Percentiles rank a stretch among this genome's conserved stretches.
Conservation (phyloP, 345 rosid genomes). For the Rubroshorea leprosula region DNA sequence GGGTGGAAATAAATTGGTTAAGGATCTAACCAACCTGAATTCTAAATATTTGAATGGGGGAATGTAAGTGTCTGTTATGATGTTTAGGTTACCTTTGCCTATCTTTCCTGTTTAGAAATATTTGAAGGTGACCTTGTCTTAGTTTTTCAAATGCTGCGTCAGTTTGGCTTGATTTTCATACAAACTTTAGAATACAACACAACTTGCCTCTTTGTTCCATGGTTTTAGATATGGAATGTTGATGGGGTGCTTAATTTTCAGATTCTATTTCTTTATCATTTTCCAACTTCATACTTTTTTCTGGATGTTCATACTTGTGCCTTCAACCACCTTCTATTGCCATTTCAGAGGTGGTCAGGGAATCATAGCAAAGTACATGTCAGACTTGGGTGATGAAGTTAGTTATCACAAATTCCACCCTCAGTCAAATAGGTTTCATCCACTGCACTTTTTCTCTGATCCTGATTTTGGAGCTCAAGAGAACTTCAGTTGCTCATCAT, state of each 20-base stretch:
- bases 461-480: slow-evolving; percentile 37
- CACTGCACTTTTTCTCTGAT: slow-evolving; percentile 73
- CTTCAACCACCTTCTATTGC: too few relatives aligned
- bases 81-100: neutral
- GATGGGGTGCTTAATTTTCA: too few relatives aligned
- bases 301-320: slow-evolving; percentile 4
- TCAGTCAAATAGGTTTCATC: slow-evolving; percentile 56
- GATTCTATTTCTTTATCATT: neutral
- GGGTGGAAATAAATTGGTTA: neutral
- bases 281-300: neutral
- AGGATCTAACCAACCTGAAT: neutral
- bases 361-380: slow-evolving; percentile 58
- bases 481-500: slow-evolving; percentile 50
- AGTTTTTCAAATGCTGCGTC: slow-evolving; percentile 1
- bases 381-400: slow-evolving; percentile 79
- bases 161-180: neutral
- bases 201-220: slow-evolving; percentile 2
- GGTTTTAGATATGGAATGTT: too few relatives aligned
- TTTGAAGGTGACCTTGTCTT: neutral
- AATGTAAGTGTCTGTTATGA: neutral
- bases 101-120: neutral
- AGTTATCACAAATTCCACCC: slow-evolving; percentile 71
- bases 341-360: slow-evolving; percentile 59
- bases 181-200: neutral
- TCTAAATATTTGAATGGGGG: neutral